These are phyloP conservation scores for Cyberlindnera maritima DNA, from an alignment of 805 yeast genomes.

Conservation along the genomic window DNA sequence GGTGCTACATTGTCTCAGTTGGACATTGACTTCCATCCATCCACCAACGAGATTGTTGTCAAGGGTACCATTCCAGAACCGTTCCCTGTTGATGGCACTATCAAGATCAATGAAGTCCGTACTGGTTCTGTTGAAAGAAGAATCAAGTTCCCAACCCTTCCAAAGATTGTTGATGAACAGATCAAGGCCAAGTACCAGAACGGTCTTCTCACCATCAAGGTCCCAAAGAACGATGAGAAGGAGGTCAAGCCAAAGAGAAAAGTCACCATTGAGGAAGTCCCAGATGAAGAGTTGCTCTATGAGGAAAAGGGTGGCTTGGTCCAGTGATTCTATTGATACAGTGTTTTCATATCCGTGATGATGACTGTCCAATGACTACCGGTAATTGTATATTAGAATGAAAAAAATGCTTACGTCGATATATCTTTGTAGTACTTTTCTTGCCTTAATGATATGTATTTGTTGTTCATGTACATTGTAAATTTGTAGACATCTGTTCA, in stretches of 20 bases:
- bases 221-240: constrained; percentile 43
- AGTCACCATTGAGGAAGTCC: constrained; percentile 45
- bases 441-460: too few species aligned
- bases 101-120: constrained; percentile 51
- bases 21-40: constrained; percentile 57
- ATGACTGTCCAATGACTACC: too few species aligned
- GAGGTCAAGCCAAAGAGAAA: constrained; percentile 41
- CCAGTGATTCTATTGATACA: not conserved
- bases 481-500: too few species aligned
- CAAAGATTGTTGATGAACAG: constrained; percentile 49
- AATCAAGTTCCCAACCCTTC: constrained; percentile 51
- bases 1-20: constrained; percentile 54
- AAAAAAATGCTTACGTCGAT: too few species aligned
- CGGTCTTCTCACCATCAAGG: constrained; percentile 50
- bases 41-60: constrained; percentile 49
- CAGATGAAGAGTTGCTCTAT: constrained; percentile 44
- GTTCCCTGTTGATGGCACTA: constrained; percentile 22
- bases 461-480: too few species aligned
- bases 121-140: constrained; percentile 58
- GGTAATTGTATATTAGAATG: too few species aligned
- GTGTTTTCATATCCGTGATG: not conserved
- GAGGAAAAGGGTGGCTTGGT: constrained; percentile 32
- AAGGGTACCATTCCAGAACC: constrained; percentile 41
- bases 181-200: constrained; percentile 52
- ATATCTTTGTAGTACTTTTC: too few species aligned